These are phyloP conservation scores for Wakefieldia striispora DNA, from an alignment of 768 basidiomycete genomes.

Conservation along the genomic window DNA sequence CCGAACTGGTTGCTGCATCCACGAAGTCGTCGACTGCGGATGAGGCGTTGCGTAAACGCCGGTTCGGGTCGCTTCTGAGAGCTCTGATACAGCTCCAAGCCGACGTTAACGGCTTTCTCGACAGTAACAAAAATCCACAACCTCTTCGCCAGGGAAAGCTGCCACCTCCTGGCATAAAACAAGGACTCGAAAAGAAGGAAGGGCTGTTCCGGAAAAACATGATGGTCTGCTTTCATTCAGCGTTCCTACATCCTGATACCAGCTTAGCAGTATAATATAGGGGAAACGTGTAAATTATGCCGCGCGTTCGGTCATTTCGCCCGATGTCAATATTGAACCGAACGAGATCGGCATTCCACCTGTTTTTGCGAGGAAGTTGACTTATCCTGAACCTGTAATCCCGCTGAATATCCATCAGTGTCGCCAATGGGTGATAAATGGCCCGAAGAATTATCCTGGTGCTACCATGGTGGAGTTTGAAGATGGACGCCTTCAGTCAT, in stretches of 20 bases:
- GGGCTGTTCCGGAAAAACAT: slow-evolving; percentile 97
- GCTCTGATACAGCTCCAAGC: slow-evolving; percentile 86
- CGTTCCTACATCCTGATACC: background rate
- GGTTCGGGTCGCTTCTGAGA: slow-evolving; percentile 73
- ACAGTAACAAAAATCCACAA: slow-evolving; percentile 91
- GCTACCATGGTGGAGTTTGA: slow-evolving; percentile 95
- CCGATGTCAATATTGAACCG: slow-evolving; percentile 98
- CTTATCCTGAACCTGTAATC: slow-evolving; percentile 97
- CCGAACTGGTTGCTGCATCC: slow-evolving; percentile 58
- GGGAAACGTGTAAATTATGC: slow-evolving; percentile 99
- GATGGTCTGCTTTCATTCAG: slow-evolving; percentile 74
- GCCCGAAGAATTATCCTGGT: slow-evolving; percentile 85
- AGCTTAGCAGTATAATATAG: slow-evolving; percentile 38
- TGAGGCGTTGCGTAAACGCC: slow-evolving; percentile 46
- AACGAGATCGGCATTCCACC: slow-evolving; percentile 98
- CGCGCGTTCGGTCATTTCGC: slow-evolving; percentile 99
- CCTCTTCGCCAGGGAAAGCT: slow-evolving; percentile 83
- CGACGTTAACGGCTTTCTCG: slow-evolving; percentile 96
- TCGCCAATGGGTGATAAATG: slow-evolving; percentile 87
- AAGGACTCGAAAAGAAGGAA: slow-evolving; percentile 97
- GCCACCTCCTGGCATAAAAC: slow-evolving; percentile 93
- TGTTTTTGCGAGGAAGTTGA: slow-evolving; percentile 94
- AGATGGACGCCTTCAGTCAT: slow-evolving; percentile 82
- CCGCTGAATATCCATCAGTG: slow-evolving; percentile 85
- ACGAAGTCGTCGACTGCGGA: slow-evolving; percentile 56